Evolutionary conservation across 2,329 filamentous ascomycete species (phyloP).

Genomic region (Alternaria incomplexa): DNA sequence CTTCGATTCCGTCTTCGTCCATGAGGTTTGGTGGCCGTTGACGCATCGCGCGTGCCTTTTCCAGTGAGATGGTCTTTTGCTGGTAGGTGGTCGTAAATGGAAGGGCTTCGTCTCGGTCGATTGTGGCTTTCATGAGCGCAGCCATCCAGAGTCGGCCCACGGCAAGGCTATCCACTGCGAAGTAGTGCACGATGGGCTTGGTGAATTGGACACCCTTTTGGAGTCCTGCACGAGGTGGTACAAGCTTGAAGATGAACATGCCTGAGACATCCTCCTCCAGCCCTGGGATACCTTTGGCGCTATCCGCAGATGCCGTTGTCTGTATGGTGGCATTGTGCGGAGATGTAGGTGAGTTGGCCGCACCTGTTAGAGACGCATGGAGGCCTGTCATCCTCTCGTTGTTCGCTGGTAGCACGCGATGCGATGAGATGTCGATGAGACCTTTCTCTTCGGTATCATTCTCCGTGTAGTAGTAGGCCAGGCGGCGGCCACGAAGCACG

Average conservation of each 20-base stretch:
- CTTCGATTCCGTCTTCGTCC: conserved; percentile 55
- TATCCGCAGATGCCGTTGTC: conserved; percentile 49
- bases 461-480: conserved; percentile 97
- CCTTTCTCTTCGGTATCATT: conserved; percentile 92
- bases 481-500: conserved; percentile 84
- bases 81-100: conserved; percentile 91
- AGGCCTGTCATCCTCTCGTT: conserved; percentile 88
- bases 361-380: conserved; percentile 89
- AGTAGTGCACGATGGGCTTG: conserved; percentile 96
- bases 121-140: conserved; percentile 97
- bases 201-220: conserved; percentile 96
- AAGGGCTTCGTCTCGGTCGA: conserved; percentile 81
- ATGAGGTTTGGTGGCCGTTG: conserved; percentile 90
- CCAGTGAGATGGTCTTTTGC: conserved; percentile 92
- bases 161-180: conserved; percentile 88
- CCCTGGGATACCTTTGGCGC: conserved; percentile 36
- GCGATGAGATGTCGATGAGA: conserved; percentile 95
- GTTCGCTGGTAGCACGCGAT: conserved; percentile 93
- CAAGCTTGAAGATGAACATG: conserved; percentile 97
- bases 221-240: conserved; percentile 85
- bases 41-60: conserved; percentile 85
- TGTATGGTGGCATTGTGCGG: conserved; percentile 51
- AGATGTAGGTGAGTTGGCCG: conserved; percentile 71
- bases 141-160: conserved; percentile 97
- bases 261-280: conserved; percentile 59